Percentiles rank a stretch among this genome's conserved stretches.
These are phyloP conservation scores for Curvularia lunata DNA, from an alignment of 2,329 filamentous ascomycete species.

Conservation along the genomic window DNA sequence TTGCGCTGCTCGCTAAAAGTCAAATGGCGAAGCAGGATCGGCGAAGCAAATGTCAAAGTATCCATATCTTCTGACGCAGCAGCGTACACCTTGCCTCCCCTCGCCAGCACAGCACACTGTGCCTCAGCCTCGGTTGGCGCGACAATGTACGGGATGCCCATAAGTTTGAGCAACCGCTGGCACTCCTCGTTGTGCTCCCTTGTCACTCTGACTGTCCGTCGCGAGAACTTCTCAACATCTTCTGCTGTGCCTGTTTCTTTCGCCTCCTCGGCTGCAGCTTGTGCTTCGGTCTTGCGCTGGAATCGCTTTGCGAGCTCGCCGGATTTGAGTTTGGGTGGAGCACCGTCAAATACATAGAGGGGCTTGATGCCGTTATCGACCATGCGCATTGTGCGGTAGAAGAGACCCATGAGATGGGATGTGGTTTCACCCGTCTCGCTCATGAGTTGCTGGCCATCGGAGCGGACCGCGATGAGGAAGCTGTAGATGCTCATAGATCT, in stretches of 20 bases:
- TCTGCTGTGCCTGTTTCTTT: constrained; percentile 97
- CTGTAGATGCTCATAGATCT: constrained; percentile 99
- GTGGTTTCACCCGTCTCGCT: constrained; percentile 95
- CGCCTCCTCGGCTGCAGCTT: constrained; percentile 88
- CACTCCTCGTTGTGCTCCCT: constrained; percentile 96
- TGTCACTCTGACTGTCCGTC: constrained; percentile 92
- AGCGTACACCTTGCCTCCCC: constrained; percentile 93
- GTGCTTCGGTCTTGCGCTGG: constrained; percentile 91
- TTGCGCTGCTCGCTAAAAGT: constrained; percentile 98
- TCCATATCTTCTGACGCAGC: constrained; percentile 99
- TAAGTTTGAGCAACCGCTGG: constrained; percentile 85
- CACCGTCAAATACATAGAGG: constrained; percentile 96
- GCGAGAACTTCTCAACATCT: constrained; percentile 97
- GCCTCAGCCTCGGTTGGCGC: constrained; percentile 97
- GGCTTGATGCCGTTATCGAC: constrained; percentile 99
- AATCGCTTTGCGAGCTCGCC: constrained; percentile 96
- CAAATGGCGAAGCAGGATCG: constrained; percentile 87
- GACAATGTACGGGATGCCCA: constrained; percentile 95
- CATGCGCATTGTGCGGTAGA: constrained; percentile 97
- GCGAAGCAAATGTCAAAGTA: constrained; percentile 91
- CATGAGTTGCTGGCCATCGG: constrained; percentile 94
- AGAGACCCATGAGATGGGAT: constrained; percentile 98
- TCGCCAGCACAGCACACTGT: constrained; percentile 88
- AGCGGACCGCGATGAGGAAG: constrained; percentile 96
- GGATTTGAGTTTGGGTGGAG: constrained; percentile 95